These are phyloP conservation scores for Cystoisospora suis DNA, from an alignment of 169 alveolate genomes.

Conservation along the genomic window DNA sequence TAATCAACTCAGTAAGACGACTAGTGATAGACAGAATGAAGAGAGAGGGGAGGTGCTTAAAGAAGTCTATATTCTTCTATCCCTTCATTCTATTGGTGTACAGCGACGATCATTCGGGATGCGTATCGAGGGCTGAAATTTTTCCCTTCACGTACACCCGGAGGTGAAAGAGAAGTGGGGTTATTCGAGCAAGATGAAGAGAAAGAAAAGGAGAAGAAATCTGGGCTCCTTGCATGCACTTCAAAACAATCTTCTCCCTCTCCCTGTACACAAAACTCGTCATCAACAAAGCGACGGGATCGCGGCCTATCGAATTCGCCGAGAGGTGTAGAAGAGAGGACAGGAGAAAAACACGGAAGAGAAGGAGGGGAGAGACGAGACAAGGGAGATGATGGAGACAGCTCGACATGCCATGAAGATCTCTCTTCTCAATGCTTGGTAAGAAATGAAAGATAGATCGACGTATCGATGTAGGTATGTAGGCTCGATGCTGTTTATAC, in stretches of 20 bases:
- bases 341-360: not conserved
- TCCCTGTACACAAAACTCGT: too few relatives aligned
- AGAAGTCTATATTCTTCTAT: not conserved
- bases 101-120: not conserved
- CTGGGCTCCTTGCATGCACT: not conserved
- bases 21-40: too few relatives aligned
- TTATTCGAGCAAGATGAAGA: not conserved
- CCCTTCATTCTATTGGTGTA: not conserved
- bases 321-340: too few relatives aligned
- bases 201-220: not conserved
- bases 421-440: not conserved
- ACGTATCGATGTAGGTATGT: not conserved
- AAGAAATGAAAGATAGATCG: not conserved
- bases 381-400: not conserved
- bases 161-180: not conserved
- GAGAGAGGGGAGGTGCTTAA: too few relatives aligned
- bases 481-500: not conserved
- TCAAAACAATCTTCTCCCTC: not conserved
- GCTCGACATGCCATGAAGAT: not conserved
- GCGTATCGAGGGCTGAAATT: too few relatives aligned
- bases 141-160: not conserved
- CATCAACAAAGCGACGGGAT: too few relatives aligned
- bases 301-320: too few relatives aligned
- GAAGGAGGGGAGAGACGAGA: not conserved
- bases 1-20: too few relatives aligned